A percentile compares a stretch with the other conserved stretches of the same genome.
phyloP scores from a whole-genome alignment of 2,329 filamentous ascomycete species.

The Stenocarpella maydis region DNA sequence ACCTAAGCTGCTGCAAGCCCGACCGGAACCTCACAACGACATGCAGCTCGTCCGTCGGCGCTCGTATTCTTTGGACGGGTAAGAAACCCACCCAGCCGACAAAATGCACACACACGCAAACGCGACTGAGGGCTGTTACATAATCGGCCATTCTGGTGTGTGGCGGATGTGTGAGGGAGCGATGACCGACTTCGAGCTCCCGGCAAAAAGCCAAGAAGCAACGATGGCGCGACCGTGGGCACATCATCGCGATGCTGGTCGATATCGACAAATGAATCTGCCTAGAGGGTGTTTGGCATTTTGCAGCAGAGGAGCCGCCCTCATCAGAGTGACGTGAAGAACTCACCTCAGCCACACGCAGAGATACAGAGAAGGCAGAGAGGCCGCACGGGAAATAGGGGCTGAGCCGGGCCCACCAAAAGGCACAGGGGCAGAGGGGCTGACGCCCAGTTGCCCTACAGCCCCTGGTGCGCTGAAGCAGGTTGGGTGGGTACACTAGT shows the following conservation, averaged over 20 bases:
- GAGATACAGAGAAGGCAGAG: no score
- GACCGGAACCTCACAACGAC: slow-evolving; percentile 11
- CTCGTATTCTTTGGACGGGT: slow-evolving; percentile 11
- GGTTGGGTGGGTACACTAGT: neutral
- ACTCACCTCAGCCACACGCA: neutral
- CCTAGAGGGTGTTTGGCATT: neutral
- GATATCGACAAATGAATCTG: slow-evolving; percentile 1
- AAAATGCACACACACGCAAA: neutral
- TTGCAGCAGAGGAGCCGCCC: neutral
- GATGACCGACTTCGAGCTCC: neutral
- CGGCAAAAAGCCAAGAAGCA: slow-evolving; percentile 14
- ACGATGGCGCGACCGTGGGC: neutral
- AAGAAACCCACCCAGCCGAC: neutral
- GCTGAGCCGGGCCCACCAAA: slow-evolving; percentile 11
- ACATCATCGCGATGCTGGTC: neutral
- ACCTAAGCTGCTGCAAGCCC: neutral
- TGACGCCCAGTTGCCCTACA: no score
- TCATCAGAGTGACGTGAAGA: slow-evolving; percentile 15
- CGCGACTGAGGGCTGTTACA: neutral
- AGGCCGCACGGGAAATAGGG: neutral
- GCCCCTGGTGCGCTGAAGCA: no score
- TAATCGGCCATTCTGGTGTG: neutral
- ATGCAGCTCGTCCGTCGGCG: slow-evolving; percentile 25
- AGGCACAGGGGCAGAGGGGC: slow-evolving; percentile 6
- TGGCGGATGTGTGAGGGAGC: neutral